These are phyloP conservation scores for Dendrobium catenatum DNA, from an alignment of 106 monocot genomes.

Conservation along the genomic window DNA sequence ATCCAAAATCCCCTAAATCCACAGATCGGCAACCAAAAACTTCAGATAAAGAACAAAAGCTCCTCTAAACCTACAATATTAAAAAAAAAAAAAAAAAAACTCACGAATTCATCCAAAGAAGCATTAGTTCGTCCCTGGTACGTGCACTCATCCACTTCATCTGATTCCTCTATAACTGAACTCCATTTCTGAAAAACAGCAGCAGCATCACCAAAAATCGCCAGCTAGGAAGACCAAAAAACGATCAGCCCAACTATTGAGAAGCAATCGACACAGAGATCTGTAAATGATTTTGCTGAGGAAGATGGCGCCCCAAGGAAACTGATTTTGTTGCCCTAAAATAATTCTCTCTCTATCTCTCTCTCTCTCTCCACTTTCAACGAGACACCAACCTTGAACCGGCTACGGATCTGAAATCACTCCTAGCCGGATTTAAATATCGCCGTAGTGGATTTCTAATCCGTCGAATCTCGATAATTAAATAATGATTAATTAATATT, in stretches of 20 bases:
- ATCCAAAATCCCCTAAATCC: background rate
- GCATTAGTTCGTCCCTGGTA: background rate
- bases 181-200: background rate
- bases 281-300: too few species aligned
- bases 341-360: background rate
- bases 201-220: conserved; percentile 1
- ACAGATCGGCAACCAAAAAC: conserved; percentile 8
- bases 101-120: conserved; percentile 19
- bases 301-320: background rate
- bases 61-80: background rate
- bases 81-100: background rate
- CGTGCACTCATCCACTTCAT: background rate
- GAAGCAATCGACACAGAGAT: background rate
- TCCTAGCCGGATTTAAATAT: conserved; percentile 16
- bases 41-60: background rate
- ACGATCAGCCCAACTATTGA: background rate
- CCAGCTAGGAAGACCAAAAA: background rate
- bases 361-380: background rate
- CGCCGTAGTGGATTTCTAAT: background rate
- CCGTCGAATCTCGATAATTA: background rate
- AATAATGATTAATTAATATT: too few species aligned
- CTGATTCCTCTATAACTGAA: background rate
- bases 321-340: background rate
- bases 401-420: conserved; percentile 12
- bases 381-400: conserved; percentile 8